Evolutionary conservation across 2,329 filamentous ascomycete species (phyloP), one percentile per base, ranked within the genome.

Genomic region (Plectosphaerella plurivora): DNA sequence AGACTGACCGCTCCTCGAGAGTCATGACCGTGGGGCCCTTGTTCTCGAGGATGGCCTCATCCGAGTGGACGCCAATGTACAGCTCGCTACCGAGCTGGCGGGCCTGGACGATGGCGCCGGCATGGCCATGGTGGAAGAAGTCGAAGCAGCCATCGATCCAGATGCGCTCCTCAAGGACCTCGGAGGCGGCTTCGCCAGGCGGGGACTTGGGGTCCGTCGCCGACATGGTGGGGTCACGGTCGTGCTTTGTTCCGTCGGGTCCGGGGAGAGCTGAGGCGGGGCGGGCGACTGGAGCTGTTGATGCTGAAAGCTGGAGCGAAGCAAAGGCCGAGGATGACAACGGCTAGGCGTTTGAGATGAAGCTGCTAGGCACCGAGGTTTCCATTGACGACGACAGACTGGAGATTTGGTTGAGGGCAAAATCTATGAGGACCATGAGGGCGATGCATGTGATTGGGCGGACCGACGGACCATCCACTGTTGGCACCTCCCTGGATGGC

Each of bases 111-210:
- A 97, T 96, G 59, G 94, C 94, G 55, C 94, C 94, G 5, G 94
- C 94, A 75, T 99, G 94, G 63, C 89, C 94, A 69, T 97, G 94
- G 70, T 99, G 94, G 73, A 92, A 95, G 73, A 99, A 99, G 76
- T 99, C 94, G 75, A 97, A 99, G 78, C 94, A 99, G 57, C 94
- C 94, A 69, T 99, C 94, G 24, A 99, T 89, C 95, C 95, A 99
- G 64, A 99, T 89, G 60, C 93, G 86, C 62, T 89, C 84, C 25
- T 84, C 81, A 35, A 81, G 71, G 9, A 84, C 72, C 67, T 80
- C 76, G 36, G 77, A 74, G 51, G 77, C 79, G 45, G 79, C 72
- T 45, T 77, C 71, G 54, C 77, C 77, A 2, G 71, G 69, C 9
- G 71, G 72, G 45, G 55, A 55, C 20, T 59, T 50, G 42, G 61